Evolutionary conservation across 2,329 filamentous ascomycete genomes (phyloP).

Genomic region (Catunica adiposa): DNA sequence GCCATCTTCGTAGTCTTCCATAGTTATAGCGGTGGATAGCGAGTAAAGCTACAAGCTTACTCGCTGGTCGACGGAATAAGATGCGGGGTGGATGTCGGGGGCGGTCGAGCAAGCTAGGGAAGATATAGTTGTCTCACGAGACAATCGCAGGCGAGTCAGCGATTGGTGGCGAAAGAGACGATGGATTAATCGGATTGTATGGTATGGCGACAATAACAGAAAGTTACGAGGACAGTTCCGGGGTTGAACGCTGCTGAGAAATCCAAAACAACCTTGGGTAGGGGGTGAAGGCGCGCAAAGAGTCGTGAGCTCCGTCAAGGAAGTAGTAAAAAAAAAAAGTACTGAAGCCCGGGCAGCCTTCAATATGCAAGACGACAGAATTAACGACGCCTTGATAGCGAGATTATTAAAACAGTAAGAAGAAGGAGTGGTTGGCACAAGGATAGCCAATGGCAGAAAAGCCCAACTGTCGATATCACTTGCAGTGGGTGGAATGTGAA

Average conservation of each 20-base stretch:
- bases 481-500: too few species aligned
- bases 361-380: too few species aligned
- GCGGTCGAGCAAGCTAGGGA: not conserved
- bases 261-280: not conserved
- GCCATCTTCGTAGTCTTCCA: constrained; percentile 41
- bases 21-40: constrained; percentile 19
- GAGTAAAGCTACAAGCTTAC: not conserved
- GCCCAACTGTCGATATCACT: too few species aligned
- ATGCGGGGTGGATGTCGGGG: not conserved
- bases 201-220: not conserved
- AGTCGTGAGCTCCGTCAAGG: not conserved
- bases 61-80: not conserved
- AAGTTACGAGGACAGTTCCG: not conserved
- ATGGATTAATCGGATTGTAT: not conserved
- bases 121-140: not conserved
- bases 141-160: not conserved
- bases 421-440: too few species aligned
- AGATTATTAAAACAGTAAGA: too few species aligned
- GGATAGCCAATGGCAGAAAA: too few species aligned
- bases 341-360: too few species aligned
- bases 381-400: too few species aligned
- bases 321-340: not conserved
- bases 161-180: not conserved
- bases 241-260: constrained; percentile 10
- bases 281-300: not conserved